These are phyloP conservation scores for Calonectria henricotiae DNA, from an alignment of 2,329 filamentous ascomycete genomes.

Conservation along the genomic window DNA sequence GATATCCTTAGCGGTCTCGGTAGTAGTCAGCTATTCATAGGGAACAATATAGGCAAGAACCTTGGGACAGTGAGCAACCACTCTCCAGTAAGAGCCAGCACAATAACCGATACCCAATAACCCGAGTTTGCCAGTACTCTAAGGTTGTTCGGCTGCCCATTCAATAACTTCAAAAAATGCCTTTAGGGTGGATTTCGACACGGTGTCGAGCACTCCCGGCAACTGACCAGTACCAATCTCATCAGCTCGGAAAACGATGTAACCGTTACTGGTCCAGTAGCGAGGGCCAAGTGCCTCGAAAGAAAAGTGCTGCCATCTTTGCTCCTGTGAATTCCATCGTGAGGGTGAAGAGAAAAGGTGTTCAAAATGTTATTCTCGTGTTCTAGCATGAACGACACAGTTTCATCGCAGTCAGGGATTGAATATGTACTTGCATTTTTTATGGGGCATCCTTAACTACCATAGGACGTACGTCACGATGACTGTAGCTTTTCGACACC, in stretches of 20 bases:
- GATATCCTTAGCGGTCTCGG: background rate
- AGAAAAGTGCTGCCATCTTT: conserved; percentile 27
- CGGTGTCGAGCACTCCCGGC: conserved; percentile 17
- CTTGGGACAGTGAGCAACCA: conserved; percentile 62
- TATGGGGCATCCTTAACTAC: conserved; percentile 83
- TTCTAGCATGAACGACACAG: background rate
- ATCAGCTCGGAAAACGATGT: conserved; percentile 26
- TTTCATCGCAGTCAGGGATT: too few species aligned
- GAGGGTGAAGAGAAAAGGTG: conserved; percentile 19
- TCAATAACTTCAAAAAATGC: conserved; percentile 24
- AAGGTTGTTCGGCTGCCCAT: conserved; percentile 47
- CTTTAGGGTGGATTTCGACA: background rate
- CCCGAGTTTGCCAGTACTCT: conserved; percentile 66
- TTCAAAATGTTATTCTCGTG: background rate
- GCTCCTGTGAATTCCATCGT: conserved; percentile 16
- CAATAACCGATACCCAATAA: conserved; percentile 66
- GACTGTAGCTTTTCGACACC: conserved; percentile 65
- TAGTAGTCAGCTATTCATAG: conserved; percentile 17
- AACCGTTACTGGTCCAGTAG: conserved; percentile 30
- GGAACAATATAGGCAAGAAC: conserved; percentile 64
- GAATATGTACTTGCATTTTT: conserved; percentile 58
- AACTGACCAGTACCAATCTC: conserved; percentile 25
- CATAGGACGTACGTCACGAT: conserved; percentile 82
- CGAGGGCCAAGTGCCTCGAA: conserved; percentile 31
- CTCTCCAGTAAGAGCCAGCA: conserved; percentile 63